phyloP scores from a whole-genome alignment of 305 asterid genomes.

The Solanum aculeatissimum region DNA sequence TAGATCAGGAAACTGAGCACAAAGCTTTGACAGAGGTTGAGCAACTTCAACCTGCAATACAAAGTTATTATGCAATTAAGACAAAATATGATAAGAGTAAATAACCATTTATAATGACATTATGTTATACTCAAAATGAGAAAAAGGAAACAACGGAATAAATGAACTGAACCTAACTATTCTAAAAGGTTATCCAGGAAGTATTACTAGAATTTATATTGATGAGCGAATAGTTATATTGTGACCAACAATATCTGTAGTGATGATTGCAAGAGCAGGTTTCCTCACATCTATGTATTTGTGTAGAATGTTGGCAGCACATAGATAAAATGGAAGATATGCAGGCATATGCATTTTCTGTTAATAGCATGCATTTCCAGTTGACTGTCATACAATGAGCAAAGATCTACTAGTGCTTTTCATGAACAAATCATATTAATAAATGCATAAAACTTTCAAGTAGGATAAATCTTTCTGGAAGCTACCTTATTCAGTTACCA shows the following conservation, averaged over 20 bases:
- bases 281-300: neutral
- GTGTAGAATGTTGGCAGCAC: neutral
- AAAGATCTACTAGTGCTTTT: neutral
- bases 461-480: neutral
- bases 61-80: neutral
- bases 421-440: neutral
- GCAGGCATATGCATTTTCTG: neutral
- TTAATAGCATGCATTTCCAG: neutral
- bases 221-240: neutral
- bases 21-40: conserved; percentile 57
- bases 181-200: neutral
- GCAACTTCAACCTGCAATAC: conserved; percentile 59
- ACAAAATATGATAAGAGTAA: neutral
- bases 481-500: neutral
- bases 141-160: neutral
- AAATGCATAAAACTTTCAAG: neutral
- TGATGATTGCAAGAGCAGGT: neutral
- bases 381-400: neutral
- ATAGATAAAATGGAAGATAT: neutral
- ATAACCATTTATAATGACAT: neutral
- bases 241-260: neutral
- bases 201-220: neutral
- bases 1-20: conserved; percentile 57
- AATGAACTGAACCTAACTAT: neutral
- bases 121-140: neutral